Evolutionary conservation across 2,329 filamentous ascomycete species (phyloP).

Genomic region (Rhinocladiella mackenziei): DNA sequence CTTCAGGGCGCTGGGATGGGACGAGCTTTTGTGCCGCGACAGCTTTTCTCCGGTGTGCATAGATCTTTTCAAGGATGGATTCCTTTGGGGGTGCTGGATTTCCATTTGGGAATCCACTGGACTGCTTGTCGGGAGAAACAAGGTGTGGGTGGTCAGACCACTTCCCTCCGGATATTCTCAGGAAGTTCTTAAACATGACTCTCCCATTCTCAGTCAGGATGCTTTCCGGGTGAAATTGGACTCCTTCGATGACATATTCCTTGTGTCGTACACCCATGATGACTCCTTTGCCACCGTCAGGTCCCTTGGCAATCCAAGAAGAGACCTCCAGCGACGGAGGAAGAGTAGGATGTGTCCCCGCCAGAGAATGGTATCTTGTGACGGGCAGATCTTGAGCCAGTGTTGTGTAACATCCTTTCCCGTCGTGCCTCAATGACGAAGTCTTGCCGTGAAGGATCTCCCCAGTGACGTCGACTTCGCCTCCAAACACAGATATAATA

Average conservation of each 20-base stretch:
- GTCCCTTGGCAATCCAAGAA: constrained; percentile 77
- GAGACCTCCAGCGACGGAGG: constrained; percentile 83
- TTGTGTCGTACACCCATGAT: constrained; percentile 98
- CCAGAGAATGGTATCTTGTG: constrained; percentile 93
- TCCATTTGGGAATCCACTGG: constrained; percentile 30
- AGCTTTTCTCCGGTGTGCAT: constrained; percentile 69
- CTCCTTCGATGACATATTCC: constrained; percentile 83
- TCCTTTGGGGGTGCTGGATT: constrained; percentile 55
- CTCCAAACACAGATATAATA: constrained; percentile 90
- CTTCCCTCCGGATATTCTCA: constrained; percentile 81
- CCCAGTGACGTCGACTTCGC: constrained; percentile 83
- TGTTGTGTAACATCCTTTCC: constrained; percentile 84
- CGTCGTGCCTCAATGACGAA: constrained; percentile 81
- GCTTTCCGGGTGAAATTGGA: constrained; percentile 97
- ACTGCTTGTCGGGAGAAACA: constrained; percentile 19
- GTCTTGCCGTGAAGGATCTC: constrained; percentile 98
- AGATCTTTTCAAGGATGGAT: constrained; percentile 89
- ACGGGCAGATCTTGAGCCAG: constrained; percentile 77
- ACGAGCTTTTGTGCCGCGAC: constrained; percentile 78
- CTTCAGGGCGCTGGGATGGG: constrained; percentile 75
- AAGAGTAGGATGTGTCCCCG: constrained; percentile 82
- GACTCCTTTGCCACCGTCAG: constrained; percentile 72
- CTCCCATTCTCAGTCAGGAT: constrained; percentile 88
- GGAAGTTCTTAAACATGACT: constrained; percentile 86
- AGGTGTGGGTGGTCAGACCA: constrained; percentile 52